phyloP scores from a whole-genome alignment of 768 basidiomycete genomes.

The Russula olivacea region DNA sequence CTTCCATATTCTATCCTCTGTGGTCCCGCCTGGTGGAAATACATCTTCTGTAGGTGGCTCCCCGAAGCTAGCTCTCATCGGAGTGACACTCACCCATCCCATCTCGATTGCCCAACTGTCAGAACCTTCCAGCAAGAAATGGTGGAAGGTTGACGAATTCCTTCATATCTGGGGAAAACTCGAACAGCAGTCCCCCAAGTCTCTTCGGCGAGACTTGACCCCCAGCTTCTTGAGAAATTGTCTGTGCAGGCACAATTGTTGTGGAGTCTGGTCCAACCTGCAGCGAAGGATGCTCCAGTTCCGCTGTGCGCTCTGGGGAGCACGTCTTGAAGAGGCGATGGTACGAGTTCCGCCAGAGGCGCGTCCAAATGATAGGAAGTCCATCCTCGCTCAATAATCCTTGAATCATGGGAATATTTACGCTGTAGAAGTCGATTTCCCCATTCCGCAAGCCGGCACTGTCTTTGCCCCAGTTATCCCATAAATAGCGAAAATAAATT shows the following conservation, averaged over 20 bases:
- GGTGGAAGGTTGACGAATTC: constrained; percentile 55
- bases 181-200: constrained; percentile 49
- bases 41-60: constrained; percentile 42
- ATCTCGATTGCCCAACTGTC: constrained; percentile 76
- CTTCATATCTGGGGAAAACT: constrained; percentile 69
- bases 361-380: constrained; percentile 71
- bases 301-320: constrained; percentile 18
- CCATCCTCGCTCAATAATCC: constrained; percentile 53
- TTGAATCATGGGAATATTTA: constrained; percentile 83
- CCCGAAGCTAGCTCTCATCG: constrained; percentile 67
- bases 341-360: constrained; percentile 81
- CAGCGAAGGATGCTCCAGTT: constrained; percentile 29
- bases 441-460: constrained; percentile 47
- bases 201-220: constrained; percentile 8
- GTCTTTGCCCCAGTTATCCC: constrained; percentile 81
- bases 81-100: constrained; percentile 71
- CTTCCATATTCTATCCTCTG: constrained; percentile 47
- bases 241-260: constrained; percentile 24
- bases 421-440: constrained; percentile 75
- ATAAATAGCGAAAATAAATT: constrained; percentile 70
- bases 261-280: constrained; percentile 43
- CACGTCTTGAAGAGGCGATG: constrained; percentile 66
- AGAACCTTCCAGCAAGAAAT: constrained; percentile 63
- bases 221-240: not conserved
- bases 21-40: constrained; percentile 27